A percentile compares a stretch with the other conserved stretches of the same genome.
Evolutionary conservation across 306 rosid species (phyloP).

Genomic region (Gynostemma pentaphyllum): DNA sequence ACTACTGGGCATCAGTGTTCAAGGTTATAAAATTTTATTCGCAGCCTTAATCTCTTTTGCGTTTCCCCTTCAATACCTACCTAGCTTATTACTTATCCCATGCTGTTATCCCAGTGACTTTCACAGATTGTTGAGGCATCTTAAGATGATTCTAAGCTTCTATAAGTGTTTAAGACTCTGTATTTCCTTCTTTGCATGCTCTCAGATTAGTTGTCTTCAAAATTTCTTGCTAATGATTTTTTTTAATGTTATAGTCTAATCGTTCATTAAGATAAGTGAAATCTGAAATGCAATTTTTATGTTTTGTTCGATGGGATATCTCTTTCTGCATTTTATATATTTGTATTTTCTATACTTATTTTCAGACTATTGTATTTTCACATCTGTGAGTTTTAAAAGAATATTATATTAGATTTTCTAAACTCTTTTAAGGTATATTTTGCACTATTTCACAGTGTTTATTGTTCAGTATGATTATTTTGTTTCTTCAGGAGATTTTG

Average conservation of each 20-base stretch:
- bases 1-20: constrained; percentile 92
- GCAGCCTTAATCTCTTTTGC: neutral
- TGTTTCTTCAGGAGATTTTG: neutral
- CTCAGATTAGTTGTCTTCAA: neutral
- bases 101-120: neutral
- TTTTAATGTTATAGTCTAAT: neutral
- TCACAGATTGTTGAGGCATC: neutral
- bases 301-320: neutral
- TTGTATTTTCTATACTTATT: too few relatives aligned
- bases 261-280: neutral
- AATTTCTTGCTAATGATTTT: neutral
- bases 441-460: neutral
- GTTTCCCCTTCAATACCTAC: neutral
- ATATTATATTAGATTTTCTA: neutral
- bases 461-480: neutral
- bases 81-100: neutral
- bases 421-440: neutral
- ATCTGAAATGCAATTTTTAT: neutral
- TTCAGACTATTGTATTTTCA: neutral
- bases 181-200: neutral
- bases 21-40: constrained; percentile 33
- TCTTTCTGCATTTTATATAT: neutral
- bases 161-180: neutral
- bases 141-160: neutral
- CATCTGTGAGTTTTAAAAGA: neutral